Conservation (phyloP, 2,329 filamentous ascomycete genomes). For the Pyrenophora seminiperda region DNA sequence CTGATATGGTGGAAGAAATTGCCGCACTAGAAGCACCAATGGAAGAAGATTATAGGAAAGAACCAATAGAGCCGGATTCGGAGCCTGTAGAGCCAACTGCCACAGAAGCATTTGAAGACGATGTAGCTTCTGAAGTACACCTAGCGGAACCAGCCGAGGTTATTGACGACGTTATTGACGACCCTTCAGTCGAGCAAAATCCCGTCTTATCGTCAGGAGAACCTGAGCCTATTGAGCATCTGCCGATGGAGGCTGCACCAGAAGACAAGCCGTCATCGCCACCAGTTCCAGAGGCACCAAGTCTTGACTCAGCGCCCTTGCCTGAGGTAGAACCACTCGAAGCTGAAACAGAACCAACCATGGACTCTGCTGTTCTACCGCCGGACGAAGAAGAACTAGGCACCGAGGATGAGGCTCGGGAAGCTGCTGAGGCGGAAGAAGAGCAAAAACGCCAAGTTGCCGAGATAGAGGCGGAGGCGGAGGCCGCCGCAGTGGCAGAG, state of each 20-base stretch:
- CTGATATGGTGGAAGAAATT: not conserved
- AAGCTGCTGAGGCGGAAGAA: slow-evolving; percentile 5
- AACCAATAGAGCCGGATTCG: slow-evolving; percentile 5
- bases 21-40: slow-evolving; percentile 2
- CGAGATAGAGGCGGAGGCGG: not conserved
- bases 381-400: not conserved
- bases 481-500: not conserved
- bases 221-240: not conserved
- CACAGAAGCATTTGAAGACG: not conserved
- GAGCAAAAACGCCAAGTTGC: not conserved
- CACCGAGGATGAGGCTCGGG: not conserved
- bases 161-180: not conserved
- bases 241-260: not conserved
- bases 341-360: slow-evolving; percentile 1
- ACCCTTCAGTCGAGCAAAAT: not conserved
- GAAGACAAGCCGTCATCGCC: slow-evolving; percentile 6
- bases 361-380: not conserved
- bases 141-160: slow-evolving; percentile 2
- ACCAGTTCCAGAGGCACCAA: not conserved
- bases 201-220: not conserved
- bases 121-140: not conserved
- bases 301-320: not conserved
- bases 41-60: not conserved
- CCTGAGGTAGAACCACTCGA: not conserved
- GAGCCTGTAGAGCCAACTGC: too few relatives aligned